Base-by-base conservation (phyloP, 768 basidiomycete genomes). In the Hysterangium stoloniferum region DNA sequence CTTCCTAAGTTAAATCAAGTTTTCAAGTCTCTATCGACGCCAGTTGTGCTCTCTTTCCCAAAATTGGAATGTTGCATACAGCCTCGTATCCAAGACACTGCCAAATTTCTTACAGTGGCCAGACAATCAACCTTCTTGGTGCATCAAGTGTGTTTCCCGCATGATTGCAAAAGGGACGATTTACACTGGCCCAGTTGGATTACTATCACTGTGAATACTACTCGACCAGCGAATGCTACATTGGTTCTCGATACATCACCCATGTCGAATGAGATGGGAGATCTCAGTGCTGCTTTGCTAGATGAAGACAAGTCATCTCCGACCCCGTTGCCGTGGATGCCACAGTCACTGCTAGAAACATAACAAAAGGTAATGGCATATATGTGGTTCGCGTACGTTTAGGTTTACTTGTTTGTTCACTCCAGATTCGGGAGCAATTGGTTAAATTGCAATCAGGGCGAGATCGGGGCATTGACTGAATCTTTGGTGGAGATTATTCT, bases 291-390 rank as follows among this genome's bases (percentile, higher is more conserved):
- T 13, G 81, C 80, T 1, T 70, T 94, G 15, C 72, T 97, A 4
- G 71, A 96, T 53, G 96, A 97, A n/a, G n/a, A 75, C 74, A 47
- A 0, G 65, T 96, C 11, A 74, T 96, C 0, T 87, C 95, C 53
- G 94, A 96, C 61, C 94, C 94, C 2, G 94, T 97, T 9, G 94
- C 89, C 17, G 76, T 92, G 0, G 93, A 93, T 5, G 92, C 94
- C 1, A 87, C 86, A 2, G 56, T 65, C 3, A 87, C 79, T 62
- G 76, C 93, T 42, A 79, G 80, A 56, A 68, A 70, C 8, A 74
- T 72, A 2, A 81, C 84, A 3, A 70, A 72, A 46, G 74, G 86
- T 84, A 56, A 33, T 58, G 15, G 35, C 13, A 5, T 34, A 46
- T 35, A n/a, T 38, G 11, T n/a, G 34, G 9, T 31, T 57, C 12